phyloP scores from a whole-genome alignment of 2,329 filamentous ascomycete genomes.

The Colletotrichum sp. region DNA sequence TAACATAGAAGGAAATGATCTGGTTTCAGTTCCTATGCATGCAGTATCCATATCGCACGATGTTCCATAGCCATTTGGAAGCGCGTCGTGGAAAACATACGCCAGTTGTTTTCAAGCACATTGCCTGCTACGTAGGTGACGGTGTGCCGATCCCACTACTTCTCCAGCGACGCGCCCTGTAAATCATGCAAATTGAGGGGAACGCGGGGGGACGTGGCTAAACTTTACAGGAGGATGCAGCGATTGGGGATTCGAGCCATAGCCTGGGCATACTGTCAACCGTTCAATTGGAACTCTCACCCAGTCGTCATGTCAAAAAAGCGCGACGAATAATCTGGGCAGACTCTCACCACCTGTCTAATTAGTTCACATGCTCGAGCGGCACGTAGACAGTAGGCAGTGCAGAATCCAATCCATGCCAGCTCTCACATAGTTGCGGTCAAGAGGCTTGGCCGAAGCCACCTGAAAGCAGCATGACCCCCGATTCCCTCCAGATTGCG shows the following conservation, averaged over 20 bases:
- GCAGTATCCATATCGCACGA: neutral
- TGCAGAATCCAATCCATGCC: neutral
- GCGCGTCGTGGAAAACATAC: neutral
- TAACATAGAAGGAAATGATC: accelerated
- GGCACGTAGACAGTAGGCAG: neutral
- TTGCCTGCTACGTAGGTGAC: neutral
- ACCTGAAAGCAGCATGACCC: neutral
- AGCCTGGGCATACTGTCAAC: neutral
- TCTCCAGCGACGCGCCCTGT: neutral
- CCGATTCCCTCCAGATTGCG: neutral
- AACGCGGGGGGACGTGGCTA: neutral
- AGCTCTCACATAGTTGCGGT: neutral
- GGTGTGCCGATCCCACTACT: neutral
- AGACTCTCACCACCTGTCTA: neutral
- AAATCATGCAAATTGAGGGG: neutral
- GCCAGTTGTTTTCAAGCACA: neutral
- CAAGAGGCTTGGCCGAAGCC: neutral
- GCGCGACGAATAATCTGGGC: no score
- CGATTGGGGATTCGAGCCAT: neutral
- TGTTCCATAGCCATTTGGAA: neutral
- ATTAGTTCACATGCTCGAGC: neutral
- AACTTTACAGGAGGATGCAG: neutral
- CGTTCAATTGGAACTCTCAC: neutral
- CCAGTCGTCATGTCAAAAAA: neutral
- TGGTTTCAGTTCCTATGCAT: accelerated